These are phyloP conservation scores for Diaporthe caulivora DNA, from an alignment of 2,329 filamentous ascomycete genomes.

Conservation along the genomic window DNA sequence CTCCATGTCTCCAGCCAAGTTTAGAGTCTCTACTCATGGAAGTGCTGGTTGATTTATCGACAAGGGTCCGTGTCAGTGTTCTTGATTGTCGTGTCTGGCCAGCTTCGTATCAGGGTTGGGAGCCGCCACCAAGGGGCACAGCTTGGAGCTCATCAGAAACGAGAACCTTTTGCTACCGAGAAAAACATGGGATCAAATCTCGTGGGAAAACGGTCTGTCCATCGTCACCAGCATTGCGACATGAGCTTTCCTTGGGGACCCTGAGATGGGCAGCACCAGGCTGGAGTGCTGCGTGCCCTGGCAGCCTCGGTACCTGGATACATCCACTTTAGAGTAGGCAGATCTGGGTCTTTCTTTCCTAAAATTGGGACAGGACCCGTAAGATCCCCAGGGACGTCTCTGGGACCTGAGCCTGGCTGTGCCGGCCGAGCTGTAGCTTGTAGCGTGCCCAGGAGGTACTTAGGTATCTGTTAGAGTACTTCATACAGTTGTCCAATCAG, in stretches of 20 bases:
- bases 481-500: slow-evolving; percentile 7
- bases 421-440: background rate
- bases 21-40: background rate
- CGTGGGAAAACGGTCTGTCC: background rate
- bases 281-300: background rate
- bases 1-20: slow-evolving; percentile 32
- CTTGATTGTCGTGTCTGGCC: background rate
- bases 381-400: background rate
- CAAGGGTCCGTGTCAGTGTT: background rate
- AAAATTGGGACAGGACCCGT: slow-evolving; percentile 3
- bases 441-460: too few species aligned
- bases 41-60: background rate
- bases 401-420: slow-evolving; percentile 9
- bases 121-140: background rate
- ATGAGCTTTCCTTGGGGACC: background rate
- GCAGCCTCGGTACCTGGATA: too few species aligned
- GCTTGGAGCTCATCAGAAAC: background rate
- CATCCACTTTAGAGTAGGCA: too few species aligned
- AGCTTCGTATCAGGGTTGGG: background rate
- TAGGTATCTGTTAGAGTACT: too few species aligned
- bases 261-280: background rate
- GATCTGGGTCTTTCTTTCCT: slow-evolving; percentile 3
- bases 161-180: too few species aligned
- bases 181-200: background rate
- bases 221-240: background rate